phyloP scores from a whole-genome alignment of 129 eudicot species.

The Sambucus nigra region DNA sequence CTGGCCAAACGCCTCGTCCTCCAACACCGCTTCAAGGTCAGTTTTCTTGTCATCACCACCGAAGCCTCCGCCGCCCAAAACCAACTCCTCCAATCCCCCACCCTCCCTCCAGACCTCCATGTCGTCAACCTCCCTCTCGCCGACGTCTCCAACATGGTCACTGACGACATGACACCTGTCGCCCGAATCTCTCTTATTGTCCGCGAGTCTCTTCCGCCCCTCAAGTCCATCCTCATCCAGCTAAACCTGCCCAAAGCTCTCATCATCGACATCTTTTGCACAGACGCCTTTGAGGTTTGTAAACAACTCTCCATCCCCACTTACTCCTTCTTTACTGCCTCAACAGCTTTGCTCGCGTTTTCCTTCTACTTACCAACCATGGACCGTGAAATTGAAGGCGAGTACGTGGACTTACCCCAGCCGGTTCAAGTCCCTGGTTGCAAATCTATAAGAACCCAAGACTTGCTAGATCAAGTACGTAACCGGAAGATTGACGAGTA shows the following conservation, averaged over 20 bases:
- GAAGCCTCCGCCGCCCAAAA: conserved; percentile 18
- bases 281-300: conserved; percentile 26
- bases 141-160: conserved; percentile 18
- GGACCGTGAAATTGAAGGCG: conserved; percentile 32
- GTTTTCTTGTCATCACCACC: conserved; percentile 34
- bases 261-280: conserved; percentile 33
- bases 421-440: conserved; percentile 41
- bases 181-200: conserved; percentile 10
- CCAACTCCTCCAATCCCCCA: conserved; percentile 17
- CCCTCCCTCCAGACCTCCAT: conserved; percentile 23
- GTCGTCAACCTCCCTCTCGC: conserved; percentile 32
- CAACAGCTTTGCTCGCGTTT: conserved; percentile 20
- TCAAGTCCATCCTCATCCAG: conserved; percentile 12
- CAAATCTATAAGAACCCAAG: conserved; percentile 18
- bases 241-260: conserved; percentile 21
- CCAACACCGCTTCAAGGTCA: conserved; percentile 27
- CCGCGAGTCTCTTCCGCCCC: conserved; percentile 28
- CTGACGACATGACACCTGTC: conserved; percentile 5
- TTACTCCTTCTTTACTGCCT: conserved; percentile 29
- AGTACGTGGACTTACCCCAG: conserved; percentile 31
- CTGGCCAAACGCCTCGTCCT: conserved; percentile 30
- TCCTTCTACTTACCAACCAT: conserved; percentile 30
- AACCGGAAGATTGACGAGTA: conserved; percentile 33
- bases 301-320: conserved; percentile 26
- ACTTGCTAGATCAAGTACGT: conserved; percentile 20